Conservation (phyloP, 805 yeast genomes). For the Cephaloascus albidus region DNA sequence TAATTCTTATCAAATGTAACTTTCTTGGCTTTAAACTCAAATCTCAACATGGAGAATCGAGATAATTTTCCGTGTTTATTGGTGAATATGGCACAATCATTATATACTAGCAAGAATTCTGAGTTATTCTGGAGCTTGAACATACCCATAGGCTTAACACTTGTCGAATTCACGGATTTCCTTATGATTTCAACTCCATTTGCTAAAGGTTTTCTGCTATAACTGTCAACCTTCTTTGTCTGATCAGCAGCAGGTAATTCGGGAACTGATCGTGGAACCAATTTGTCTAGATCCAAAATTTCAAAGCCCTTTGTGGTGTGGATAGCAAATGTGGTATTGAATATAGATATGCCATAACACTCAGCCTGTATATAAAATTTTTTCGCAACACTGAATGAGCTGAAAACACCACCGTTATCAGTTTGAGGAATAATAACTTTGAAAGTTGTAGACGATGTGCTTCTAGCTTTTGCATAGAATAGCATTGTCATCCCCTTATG, state of each 20-base stretch:
- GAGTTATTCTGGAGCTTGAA: constrained; percentile 45
- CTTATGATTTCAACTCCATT: constrained; percentile 26
- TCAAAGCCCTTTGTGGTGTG: constrained; percentile 64
- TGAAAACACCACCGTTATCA: constrained; percentile 42
- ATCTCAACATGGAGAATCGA: constrained; percentile 29
- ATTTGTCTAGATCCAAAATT: constrained; percentile 48
- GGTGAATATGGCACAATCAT: constrained; percentile 58
- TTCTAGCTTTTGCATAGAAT: constrained; percentile 46
- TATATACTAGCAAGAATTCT: constrained; percentile 57
- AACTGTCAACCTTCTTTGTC: constrained; percentile 18
- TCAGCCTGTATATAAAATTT: constrained; percentile 46
- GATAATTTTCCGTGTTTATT: constrained; percentile 49
- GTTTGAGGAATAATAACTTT: constrained; percentile 48
- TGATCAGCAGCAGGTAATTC: constrained; percentile 22
- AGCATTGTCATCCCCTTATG: constrained; percentile 55
- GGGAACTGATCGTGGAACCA: constrained; percentile 51
- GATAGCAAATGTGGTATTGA: constrained; percentile 58
- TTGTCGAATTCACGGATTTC: constrained; percentile 25
- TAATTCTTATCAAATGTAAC: constrained; percentile 23
- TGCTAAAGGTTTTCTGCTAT: constrained; percentile 10
- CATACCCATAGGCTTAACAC: constrained; percentile 51
- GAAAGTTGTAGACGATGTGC: constrained; percentile 37
- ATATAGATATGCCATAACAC: constrained; percentile 49
- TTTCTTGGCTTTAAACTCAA: constrained; percentile 27
- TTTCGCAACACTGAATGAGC: constrained; percentile 25